Conservation (phyloP, 2,329 filamentous ascomycete genomes). For the Botryotinia globosa region DNA sequence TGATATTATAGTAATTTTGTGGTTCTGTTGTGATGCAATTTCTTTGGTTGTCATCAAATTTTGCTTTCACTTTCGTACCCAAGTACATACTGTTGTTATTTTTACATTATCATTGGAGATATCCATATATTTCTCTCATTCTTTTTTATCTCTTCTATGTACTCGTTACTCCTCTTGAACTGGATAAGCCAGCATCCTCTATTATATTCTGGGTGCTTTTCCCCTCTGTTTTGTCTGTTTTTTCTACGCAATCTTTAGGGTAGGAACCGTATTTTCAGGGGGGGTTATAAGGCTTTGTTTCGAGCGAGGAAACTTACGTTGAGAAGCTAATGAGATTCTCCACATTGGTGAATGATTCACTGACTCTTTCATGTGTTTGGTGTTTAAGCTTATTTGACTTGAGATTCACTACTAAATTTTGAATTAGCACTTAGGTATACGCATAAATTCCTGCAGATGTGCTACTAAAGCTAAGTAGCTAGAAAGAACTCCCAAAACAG, state of each 20-base stretch:
- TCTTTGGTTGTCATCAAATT: not conserved
- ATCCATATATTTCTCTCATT: not conserved
- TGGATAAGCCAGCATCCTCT: not conserved
- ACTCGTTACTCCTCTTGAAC: no score
- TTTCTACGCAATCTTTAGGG: rapidly evolving
- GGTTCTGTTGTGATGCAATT: not conserved
- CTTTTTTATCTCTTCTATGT: no score
- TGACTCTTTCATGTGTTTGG: not conserved
- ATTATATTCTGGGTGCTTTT: rapidly evolving
- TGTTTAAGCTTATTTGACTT: not conserved
- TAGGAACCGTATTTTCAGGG: not conserved
- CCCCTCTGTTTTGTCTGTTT: no score
- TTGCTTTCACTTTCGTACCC: not conserved
- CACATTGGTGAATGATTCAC: not conserved
- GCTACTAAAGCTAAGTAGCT: not conserved
- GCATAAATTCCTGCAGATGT: not conserved
- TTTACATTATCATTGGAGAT: not conserved
- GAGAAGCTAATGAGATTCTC: not conserved
- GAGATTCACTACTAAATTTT: not conserved
- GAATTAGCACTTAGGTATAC: not conserved
- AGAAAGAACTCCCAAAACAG: not conserved
- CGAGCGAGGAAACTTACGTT: not conserved
- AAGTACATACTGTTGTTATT: not conserved
- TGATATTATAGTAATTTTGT: no score
- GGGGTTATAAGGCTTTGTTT: not conserved